A percentile compares a stretch with the other conserved stretches of the same genome.
Conservation (phyloP, 108 stramenopile genomes). For the Licmophora abbreviata region DNA sequence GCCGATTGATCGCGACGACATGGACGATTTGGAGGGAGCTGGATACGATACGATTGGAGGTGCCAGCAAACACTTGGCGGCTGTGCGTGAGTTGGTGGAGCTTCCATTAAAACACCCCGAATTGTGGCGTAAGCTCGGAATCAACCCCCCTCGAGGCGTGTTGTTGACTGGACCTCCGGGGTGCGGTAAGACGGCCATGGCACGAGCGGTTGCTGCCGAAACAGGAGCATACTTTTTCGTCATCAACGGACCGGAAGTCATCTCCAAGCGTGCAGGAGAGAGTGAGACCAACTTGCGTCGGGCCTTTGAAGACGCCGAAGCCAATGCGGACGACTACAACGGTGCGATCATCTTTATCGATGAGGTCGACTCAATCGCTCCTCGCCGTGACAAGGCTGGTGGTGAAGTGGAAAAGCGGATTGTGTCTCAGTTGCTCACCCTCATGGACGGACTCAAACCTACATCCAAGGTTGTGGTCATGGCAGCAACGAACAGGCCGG, state of each 20-base stretch:
- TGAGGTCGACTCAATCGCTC: slow-evolving; percentile 98
- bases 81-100: slow-evolving; percentile 95
- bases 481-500: slow-evolving; percentile 93
- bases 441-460: slow-evolving; percentile 92
- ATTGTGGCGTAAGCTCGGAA: slow-evolving; percentile 91
- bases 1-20: slow-evolving; percentile 63
- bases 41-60: slow-evolving; percentile 97
- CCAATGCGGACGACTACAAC: slow-evolving; percentile 80
- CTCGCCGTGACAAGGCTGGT: slow-evolving; percentile 91
- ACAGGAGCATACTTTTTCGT: slow-evolving; percentile 94
- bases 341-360: slow-evolving; percentile 98
- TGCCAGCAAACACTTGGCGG: slow-evolving; percentile 90
- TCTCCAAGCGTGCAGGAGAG: slow-evolving; percentile 94
- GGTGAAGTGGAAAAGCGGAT: slow-evolving; percentile 93
- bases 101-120: slow-evolving; percentile 95
- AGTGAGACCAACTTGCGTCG: slow-evolving; percentile 81
- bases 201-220: slow-evolving; percentile 91
- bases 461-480: slow-evolving; percentile 92
- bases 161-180: slow-evolving; percentile 95
- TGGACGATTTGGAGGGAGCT: slow-evolving; percentile 88
- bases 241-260: slow-evolving; percentile 98
- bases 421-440: slow-evolving; percentile 94
- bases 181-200: slow-evolving; percentile 96
- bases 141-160: slow-evolving; percentile 93
- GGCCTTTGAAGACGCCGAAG: slow-evolving; percentile 89